Percentiles rank a stretch among this genome's conserved stretches.
Evolutionary conservation across 2,329 filamentous ascomycete genomes (phyloP).

Genomic region (Fusarium brachygibbosum): DNA sequence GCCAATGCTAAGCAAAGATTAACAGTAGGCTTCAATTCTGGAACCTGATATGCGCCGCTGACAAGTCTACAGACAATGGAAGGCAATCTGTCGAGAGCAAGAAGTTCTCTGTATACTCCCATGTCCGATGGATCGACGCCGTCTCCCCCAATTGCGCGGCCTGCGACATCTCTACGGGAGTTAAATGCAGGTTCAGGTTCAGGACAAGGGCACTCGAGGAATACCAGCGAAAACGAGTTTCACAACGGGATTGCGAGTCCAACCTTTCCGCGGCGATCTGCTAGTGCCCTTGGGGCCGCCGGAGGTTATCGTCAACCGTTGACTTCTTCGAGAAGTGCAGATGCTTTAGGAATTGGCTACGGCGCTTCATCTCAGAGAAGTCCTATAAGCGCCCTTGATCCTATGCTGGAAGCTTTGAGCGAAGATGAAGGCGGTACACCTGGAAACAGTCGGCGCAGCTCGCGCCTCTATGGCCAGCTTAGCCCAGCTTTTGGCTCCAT

Average conservation of each 20-base stretch:
- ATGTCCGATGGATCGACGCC: constrained; percentile 66
- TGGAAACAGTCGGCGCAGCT: constrained; percentile 41
- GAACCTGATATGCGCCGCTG: constrained; percentile 19
- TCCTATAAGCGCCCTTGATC: constrained; percentile 59
- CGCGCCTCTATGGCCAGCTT: constrained; percentile 53
- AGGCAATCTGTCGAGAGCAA: constrained; percentile 85
- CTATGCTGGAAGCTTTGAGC: constrained; percentile 64
- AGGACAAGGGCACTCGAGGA: constrained; percentile 51
- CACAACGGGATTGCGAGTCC: constrained; percentile 48
- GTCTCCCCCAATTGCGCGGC: constrained; percentile 61
- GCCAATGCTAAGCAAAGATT: constrained; percentile 92
- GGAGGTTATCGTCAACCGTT: constrained; percentile 69
- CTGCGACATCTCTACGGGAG: constrained; percentile 46
- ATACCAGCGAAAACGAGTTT: constrained; percentile 52
- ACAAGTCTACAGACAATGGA: constrained; percentile 81
- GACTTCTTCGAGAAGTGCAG: constrained; percentile 59
- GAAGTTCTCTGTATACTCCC: constrained; percentile 70
- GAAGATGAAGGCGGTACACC: constrained; percentile 63
- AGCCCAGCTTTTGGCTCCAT: constrained; percentile 62
- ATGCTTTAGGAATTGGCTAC: constrained; percentile 55
- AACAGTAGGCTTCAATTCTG: constrained; percentile 71
- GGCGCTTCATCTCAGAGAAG: constrained; percentile 53
- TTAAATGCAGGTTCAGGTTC: constrained; percentile 31
- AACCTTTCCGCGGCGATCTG: constrained; percentile 66
- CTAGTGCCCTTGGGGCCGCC: constrained; percentile 73